A percentile compares a stretch with the other conserved stretches of the same genome.
phyloP scores from a whole-genome alignment of 2,329 filamentous ascomycete genomes.

The Fusarium sp. region DNA sequence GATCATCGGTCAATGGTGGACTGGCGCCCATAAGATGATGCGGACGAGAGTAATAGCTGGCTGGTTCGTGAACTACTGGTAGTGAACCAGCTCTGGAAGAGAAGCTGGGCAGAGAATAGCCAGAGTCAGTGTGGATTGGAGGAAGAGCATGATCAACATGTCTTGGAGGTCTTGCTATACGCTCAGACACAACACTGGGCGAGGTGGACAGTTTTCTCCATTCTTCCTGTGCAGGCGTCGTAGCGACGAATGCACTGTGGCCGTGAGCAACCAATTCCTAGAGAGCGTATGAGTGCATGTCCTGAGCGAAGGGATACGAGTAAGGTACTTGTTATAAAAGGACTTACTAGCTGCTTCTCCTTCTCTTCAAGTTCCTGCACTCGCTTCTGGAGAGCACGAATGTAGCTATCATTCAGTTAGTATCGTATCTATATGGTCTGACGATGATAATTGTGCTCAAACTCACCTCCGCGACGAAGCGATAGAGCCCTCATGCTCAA shows the following conservation, averaged over 20 bases:
- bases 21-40: conserved; percentile 41
- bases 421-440: not conserved
- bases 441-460: not conserved
- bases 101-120: conserved; percentile 28
- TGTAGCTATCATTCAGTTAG: conserved; percentile 36
- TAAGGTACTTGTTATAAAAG: not conserved
- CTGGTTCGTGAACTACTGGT: conserved; percentile 33
- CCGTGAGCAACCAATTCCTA: conserved; percentile 34
- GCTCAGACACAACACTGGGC: conserved; percentile 31
- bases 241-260: conserved; percentile 29
- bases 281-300: conserved; percentile 8
- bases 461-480: conserved; percentile 45
- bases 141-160: conserved; percentile 38
- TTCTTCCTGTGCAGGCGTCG: conserved; percentile 39
- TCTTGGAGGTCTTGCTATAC: conserved; percentile 24
- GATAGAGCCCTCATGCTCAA: conserved; percentile 47
- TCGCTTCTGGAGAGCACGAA: conserved; percentile 44
- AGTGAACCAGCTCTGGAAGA: conserved; percentile 26
- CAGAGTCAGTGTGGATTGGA: conserved; percentile 37
- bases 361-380: conserved; percentile 45
- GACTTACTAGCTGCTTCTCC: conserved; percentile 43
- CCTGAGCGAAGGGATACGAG: not conserved
- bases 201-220: conserved; percentile 40
- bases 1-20: conserved; percentile 45
- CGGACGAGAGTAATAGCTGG: conserved; percentile 32